These are phyloP conservation scores for Capsicum chinense DNA, from an alignment of 257 asterid genomes.

Conservation along the genomic window DNA sequence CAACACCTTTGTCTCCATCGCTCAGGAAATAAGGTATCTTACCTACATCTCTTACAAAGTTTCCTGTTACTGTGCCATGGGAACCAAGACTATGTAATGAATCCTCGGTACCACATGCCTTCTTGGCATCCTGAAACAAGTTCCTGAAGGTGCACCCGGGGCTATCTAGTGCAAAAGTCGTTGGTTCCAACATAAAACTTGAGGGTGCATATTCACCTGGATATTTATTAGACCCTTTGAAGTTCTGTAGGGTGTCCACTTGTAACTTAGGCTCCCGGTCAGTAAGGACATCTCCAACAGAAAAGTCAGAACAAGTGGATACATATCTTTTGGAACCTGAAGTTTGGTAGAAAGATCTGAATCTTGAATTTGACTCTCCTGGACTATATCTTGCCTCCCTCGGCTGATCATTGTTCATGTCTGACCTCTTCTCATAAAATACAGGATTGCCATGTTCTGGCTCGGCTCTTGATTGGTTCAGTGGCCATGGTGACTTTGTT, in stretches of 20 bases:
- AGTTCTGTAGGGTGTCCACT: conserved; percentile 12
- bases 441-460: not conserved
- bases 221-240: conserved; percentile 9
- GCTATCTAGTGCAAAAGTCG: conserved; percentile 5
- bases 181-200: conserved; percentile 16
- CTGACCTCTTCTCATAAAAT: conserved; percentile 23
- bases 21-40: conserved; percentile 15
- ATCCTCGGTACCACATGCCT: not conserved
- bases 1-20: conserved; percentile 1
- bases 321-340: conserved; percentile 18
- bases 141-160: conserved; percentile 9
- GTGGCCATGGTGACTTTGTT: conserved; percentile 19
- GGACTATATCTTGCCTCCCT: conserved; percentile 16
- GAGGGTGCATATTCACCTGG: conserved; percentile 24
- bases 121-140: conserved; percentile 26
- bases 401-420: conserved; percentile 9
- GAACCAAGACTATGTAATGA: conserved; percentile 14
- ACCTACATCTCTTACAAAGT: conserved; percentile 18
- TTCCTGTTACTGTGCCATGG: conserved; percentile 1
- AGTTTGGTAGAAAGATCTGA: conserved; percentile 13
- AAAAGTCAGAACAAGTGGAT: conserved; percentile 14
- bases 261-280: conserved; percentile 25
- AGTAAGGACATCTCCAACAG: conserved; percentile 13
- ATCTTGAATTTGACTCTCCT: conserved; percentile 5
- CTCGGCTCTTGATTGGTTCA: conserved; percentile 11